Conservation (phyloP, 1,284 basidiomycete genomes). For the Schizophyllum commune region DNA sequence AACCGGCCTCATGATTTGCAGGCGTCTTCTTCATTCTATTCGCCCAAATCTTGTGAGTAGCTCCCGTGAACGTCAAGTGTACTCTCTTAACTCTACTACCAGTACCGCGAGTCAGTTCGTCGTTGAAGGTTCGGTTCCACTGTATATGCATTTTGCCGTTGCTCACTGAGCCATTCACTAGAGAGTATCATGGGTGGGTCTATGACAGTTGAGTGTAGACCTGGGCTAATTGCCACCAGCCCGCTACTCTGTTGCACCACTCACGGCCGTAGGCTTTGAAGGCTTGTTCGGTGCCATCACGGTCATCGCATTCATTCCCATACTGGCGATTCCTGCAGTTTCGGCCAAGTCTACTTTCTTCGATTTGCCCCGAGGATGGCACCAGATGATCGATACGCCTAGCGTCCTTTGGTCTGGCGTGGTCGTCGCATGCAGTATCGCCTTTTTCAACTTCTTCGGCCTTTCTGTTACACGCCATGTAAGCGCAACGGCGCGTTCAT, state of each 20-base stretch:
- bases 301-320: conserved; percentile 66
- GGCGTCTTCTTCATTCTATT: conserved; percentile 90
- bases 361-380: conserved; percentile 85
- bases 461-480: conserved; percentile 88
- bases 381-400: conserved; percentile 79
- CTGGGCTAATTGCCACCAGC: conserved; percentile 23
- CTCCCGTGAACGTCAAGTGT: conserved; percentile 15
- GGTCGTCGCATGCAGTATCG: conserved; percentile 77
- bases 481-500: conserved; percentile 81
- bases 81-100: conserved; percentile 12
- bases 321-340: conserved; percentile 55
- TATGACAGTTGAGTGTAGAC: not conserved
- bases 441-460: conserved; percentile 96
- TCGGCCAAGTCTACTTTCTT: conserved; percentile 71
- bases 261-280: conserved; percentile 92
- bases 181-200: conserved; percentile 77
- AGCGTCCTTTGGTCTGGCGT: conserved; percentile 73
- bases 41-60: conserved; percentile 89
- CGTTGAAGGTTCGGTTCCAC: conserved; percentile 75
- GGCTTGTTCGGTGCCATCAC: conserved; percentile 87
- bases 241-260: conserved; percentile 82
- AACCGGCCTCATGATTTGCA: conserved; percentile 18
- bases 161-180: conserved; percentile 14
- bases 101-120: conserved; percentile 91
- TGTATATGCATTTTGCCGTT: conserved; percentile 3